Conservation (phyloP, 1,139 yeast species). For the Schizosaccharomyces versatilis region DNA sequence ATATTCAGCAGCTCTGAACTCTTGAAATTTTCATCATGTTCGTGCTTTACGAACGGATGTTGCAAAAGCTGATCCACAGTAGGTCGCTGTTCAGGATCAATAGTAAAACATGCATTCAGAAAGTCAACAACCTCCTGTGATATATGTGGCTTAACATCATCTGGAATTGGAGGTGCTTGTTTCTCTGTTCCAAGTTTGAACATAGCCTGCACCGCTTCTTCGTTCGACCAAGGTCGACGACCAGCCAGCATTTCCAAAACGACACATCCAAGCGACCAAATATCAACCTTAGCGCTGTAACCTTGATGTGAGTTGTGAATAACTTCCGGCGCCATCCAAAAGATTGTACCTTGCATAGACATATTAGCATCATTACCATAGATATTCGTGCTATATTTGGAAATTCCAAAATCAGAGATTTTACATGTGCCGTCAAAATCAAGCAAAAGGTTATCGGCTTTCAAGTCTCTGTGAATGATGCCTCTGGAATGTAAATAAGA, state of each 20-base stretch:
- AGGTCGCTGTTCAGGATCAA: conserved; percentile 62
- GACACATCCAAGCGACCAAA: conserved; percentile 76
- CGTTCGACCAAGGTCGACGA: conserved; percentile 28
- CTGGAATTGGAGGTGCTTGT: conserved; percentile 86
- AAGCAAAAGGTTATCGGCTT: conserved; percentile 75
- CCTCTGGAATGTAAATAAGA: conserved; percentile 71
- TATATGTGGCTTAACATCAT: conserved; percentile 46
- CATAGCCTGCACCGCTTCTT: conserved; percentile 33
- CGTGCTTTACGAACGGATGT: conserved; percentile 38
- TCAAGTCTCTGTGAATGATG: conserved; percentile 81
- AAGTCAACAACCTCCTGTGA: conserved; percentile 47
- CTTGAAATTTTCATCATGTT: conserved; percentile 31
- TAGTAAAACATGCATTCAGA: conserved; percentile 43
- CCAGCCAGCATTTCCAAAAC: conserved; percentile 80
- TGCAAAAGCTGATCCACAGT: conserved; percentile 50
- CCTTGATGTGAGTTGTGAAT: conserved; percentile 66
- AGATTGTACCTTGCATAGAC: conserved; percentile 96
- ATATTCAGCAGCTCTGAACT: not conserved
- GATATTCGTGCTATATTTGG: conserved; percentile 54
- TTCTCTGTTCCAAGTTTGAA: conserved; percentile 44
- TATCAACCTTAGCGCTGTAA: conserved; percentile 73
- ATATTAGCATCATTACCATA: conserved; percentile 80
- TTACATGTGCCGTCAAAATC: conserved; percentile 90
- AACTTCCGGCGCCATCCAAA: conserved; percentile 99
- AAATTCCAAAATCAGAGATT: conserved; percentile 91